Base-by-base conservation (phyloP, 176 grass and related monocot genomes). In the Pharus latifolius region DNA sequence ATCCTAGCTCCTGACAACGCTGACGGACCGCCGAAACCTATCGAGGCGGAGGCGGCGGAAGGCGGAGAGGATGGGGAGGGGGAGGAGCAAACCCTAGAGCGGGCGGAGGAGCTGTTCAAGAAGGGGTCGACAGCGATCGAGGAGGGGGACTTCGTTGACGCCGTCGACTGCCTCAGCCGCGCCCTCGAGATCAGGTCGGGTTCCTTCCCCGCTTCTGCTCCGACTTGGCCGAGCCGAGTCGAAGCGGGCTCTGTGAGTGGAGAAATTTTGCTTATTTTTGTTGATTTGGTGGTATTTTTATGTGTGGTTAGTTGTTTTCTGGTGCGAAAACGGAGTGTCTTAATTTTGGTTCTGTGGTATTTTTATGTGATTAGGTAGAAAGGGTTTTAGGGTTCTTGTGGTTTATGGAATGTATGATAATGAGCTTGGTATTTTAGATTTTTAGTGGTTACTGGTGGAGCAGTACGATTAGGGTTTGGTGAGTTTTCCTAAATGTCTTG, bases 141-240 rank as follows among this genome's bases (percentile, higher is more conserved):
- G 84, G 95, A 88, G 2, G 95, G 73, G 28, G 95, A 94, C 56
- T 88, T 81, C 56, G 81, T 78, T 24, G 87, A 84, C 9, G 90
- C 95, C 71, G 90, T 81, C 12, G 90, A 99, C 81, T 88, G 78
- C 57, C 87, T 99, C 72, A 91, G 95, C 79, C 87, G 82, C 50
- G 84, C 90, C 62, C 90, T 99, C 67, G 90, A 99, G 63, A 91
- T 94, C 82, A 88, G 87, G 95, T 99, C 81, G 75, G 75, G 64
- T 77, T 91, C 7, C 59, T 17, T 40, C 10, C 23, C 15, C 17
- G 4, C 32, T 16, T 9, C 26, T 19, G 22, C 19, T 11, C 44
- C 20, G 47, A 13, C n/a, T 14, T 26, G 0, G 24, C 37, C 9
- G 28, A n/a, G n/a, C n/a, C n/a, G n/a, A n/a, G 22, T 4, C 11